These are phyloP conservation scores for Verticillium zaregamsianum DNA, from an alignment of 2,329 filamentous ascomycete species.

Conservation along the genomic window DNA sequence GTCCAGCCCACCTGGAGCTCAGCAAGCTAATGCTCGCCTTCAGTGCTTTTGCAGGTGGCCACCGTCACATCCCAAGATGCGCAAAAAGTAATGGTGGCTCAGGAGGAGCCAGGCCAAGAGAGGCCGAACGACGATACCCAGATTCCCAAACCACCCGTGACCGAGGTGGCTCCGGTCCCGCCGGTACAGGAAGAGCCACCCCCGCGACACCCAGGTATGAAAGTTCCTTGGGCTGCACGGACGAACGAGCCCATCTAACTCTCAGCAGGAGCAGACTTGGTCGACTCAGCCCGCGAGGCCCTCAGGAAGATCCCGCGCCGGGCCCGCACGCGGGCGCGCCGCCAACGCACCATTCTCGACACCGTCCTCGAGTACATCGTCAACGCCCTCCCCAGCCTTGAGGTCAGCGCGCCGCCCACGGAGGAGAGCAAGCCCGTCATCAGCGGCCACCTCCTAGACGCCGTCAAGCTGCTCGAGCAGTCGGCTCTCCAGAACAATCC, in stretches of 20 bases:
- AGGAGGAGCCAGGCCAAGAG: slow-evolving; percentile 23
- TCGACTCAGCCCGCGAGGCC: slow-evolving; percentile 46
- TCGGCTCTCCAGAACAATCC: slow-evolving; percentile 57
- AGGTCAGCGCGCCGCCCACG: slow-evolving; percentile 40
- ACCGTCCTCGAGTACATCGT: slow-evolving; percentile 38
- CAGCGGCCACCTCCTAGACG: slow-evolving; percentile 42
- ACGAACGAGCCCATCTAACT: slow-evolving; percentile 7
- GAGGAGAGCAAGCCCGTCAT: slow-evolving; percentile 29
- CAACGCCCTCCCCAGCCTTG: slow-evolving; percentile 46
- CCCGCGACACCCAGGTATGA: slow-evolving; percentile 33
- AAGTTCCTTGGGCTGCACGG: background rate
- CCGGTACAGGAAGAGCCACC: slow-evolving; percentile 20
- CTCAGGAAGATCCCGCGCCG: slow-evolving; percentile 45
- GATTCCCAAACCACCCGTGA: slow-evolving; percentile 15
- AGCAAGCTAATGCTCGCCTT: slow-evolving; percentile 2
- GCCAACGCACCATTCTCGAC: slow-evolving; percentile 38
- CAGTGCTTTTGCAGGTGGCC: slow-evolving; percentile 44
- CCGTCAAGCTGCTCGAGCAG: slow-evolving; percentile 48
- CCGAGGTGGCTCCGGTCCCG: slow-evolving; percentile 21
- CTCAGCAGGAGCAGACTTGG: slow-evolving; percentile 44
- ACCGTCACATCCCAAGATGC: slow-evolving; percentile 32
- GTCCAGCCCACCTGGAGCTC: background rate
- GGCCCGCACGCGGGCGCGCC: slow-evolving; percentile 37
- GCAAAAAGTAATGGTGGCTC: slow-evolving; percentile 29
- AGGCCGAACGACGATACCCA: slow-evolving; percentile 25